These are phyloP conservation scores for Jackrogersella multiformis DNA, from an alignment of 495 filamentous ascomycete species.

Conservation along the genomic window DNA sequence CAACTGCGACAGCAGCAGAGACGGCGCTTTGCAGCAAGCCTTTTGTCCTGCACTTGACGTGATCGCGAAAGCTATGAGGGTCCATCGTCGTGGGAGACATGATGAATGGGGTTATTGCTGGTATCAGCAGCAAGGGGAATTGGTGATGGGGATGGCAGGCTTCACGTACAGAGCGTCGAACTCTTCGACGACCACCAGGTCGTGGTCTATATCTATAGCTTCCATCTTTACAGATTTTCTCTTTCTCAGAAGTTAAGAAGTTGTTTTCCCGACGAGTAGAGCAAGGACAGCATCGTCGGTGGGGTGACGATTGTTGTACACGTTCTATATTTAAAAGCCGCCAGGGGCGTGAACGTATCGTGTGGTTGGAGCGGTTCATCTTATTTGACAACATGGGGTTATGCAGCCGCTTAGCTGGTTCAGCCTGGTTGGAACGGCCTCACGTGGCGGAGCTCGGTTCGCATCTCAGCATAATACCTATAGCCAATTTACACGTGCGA, in stretches of 20 bases:
- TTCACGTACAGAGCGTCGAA: constrained; percentile 59
- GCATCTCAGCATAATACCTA: constrained; percentile 28
- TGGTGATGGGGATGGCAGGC: constrained; percentile 25
- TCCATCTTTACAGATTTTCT: constrained; percentile 36
- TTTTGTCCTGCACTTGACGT: constrained; percentile 21
- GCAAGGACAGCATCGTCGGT: constrained; percentile 35
- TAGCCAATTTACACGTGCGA: constrained; percentile 34
- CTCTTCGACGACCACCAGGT: constrained; percentile 55
- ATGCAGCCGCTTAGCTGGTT: constrained; percentile 39
- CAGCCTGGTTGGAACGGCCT: constrained; percentile 33
- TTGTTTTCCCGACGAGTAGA: constrained; percentile 32
- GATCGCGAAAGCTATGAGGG: constrained; percentile 13
- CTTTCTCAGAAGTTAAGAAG: not conserved
- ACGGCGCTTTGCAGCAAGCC: constrained; percentile 29
- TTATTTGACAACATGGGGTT: constrained; percentile 21
- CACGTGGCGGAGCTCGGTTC: constrained; percentile 40
- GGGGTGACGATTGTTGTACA: constrained; percentile 34
- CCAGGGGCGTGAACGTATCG: constrained; percentile 20
- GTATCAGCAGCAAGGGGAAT: constrained; percentile 2
- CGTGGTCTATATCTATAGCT: constrained; percentile 48
- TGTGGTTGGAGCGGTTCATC: constrained; percentile 2
- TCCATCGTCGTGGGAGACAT: constrained; percentile 7
- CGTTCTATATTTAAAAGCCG: not conserved
- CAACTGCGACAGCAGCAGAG: constrained; percentile 28
- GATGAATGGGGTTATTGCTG: not conserved